phyloP scores from a whole-genome alignment of 1,284 basidiomycete species.

The Heterobasidion irregulare region DNA sequence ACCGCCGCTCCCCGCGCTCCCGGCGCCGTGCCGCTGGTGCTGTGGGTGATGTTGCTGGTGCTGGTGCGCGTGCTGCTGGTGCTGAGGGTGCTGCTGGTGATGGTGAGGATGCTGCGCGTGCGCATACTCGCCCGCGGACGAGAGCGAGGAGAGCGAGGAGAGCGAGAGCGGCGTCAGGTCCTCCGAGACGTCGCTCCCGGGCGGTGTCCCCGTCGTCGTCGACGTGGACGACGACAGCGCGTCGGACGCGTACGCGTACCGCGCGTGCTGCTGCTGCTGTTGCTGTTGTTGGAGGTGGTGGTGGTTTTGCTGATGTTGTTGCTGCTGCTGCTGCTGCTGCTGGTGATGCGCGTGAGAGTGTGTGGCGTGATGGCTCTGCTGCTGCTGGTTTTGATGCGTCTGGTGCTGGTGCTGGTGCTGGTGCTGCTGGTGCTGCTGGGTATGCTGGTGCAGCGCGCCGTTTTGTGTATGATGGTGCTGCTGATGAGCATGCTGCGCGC shows the following conservation, averaged over 20 bases:
- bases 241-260: background rate
- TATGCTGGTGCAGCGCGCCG: background rate
- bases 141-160: background rate
- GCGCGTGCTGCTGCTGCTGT: background rate
- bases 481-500: no score
- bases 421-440: no score
- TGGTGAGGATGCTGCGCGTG: no score
- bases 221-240: no score
- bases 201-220: background rate
- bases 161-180: background rate
- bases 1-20: constrained; percentile 17
- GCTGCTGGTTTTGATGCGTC: background rate
- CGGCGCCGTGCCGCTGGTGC: constrained; percentile 19
- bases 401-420: background rate
- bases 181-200: background rate
- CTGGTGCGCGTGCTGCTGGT: background rate
- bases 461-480: no score
- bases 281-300: background rate
- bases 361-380: background rate
- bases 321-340: background rate
- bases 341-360: background rate
- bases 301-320: no score
- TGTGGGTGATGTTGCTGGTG: background rate
- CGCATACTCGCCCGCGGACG: background rate
- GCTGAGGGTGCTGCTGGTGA: no score